Evolutionary conservation across 2,329 filamentous ascomycete genomes (phyloP).

Genomic region (Epichloe glyceriae): DNA sequence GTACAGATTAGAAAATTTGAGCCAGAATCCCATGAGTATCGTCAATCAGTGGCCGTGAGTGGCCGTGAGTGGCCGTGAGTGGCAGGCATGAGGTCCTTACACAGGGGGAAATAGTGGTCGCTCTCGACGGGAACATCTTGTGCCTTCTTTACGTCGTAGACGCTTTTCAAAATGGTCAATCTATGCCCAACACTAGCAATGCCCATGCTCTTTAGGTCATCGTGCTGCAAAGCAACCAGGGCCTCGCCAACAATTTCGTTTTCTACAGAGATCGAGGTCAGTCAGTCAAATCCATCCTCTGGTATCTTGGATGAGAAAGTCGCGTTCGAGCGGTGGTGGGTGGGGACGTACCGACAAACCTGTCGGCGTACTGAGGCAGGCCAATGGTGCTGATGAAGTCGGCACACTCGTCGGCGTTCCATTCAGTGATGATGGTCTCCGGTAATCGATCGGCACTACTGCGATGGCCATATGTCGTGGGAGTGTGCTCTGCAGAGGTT

Average conservation of each 20-base stretch:
- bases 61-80: not conserved
- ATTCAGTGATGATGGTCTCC: constrained; percentile 65
- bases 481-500: constrained; percentile 60
- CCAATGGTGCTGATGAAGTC: constrained; percentile 76
- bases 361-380: constrained; percentile 68
- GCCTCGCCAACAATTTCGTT: constrained; percentile 92
- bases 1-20: constrained; percentile 9
- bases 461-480: constrained; percentile 62
- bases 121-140: constrained; percentile 84
- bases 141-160: constrained; percentile 91
- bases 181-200: constrained; percentile 87
- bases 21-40: not conserved
- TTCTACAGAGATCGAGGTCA: constrained; percentile 39
- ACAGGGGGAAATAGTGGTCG: constrained; percentile 86
- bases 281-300: not conserved
- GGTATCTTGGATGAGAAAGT: not conserved
- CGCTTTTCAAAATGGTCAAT: constrained; percentile 85
- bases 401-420: constrained; percentile 77
- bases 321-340: not conserved
- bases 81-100: constrained; percentile 34
- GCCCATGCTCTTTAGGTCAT: constrained; percentile 91
- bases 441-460: constrained; percentile 53
- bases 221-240: constrained; percentile 74
- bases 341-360: constrained; percentile 61
- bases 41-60: not conserved